Evolutionary conservation across 331 rosid genomes (phyloP).

Genomic region (Rosa hybrid): DNA sequence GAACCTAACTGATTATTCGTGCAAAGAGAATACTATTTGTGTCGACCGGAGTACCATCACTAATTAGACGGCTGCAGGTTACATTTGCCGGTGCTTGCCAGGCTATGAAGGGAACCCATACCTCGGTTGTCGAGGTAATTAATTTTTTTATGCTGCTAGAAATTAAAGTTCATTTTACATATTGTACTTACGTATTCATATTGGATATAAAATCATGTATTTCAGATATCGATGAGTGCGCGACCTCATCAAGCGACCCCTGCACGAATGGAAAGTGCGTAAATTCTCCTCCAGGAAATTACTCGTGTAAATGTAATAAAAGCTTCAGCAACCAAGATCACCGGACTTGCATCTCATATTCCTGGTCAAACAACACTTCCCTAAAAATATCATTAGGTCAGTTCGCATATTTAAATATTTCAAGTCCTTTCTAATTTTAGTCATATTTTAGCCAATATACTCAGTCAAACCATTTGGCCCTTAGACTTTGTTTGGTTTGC

Average conservation of each 20-base stretch:
- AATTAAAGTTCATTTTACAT: background rate
- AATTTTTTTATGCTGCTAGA: background rate
- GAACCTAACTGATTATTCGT: background rate
- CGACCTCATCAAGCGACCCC: background rate
- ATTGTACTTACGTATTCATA: background rate
- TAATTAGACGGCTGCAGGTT: background rate
- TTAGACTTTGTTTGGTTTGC: too few relatives aligned
- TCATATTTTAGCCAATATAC: too few relatives aligned
- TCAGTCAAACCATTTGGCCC: background rate
- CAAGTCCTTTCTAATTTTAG: too few relatives aligned
- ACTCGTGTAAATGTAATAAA: background rate
- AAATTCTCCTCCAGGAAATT: background rate
- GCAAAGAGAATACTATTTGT: background rate
- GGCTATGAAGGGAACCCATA: conserved; percentile 4
- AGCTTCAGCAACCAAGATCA: background rate
- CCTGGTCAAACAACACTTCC: background rate
- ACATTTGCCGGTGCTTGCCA: background rate
- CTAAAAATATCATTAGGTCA: background rate
- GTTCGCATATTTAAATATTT: background rate
- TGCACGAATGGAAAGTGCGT: background rate
- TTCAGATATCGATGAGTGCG: conserved; percentile 10
- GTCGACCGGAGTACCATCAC: background rate
- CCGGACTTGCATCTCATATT: background rate
- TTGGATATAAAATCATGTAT: background rate
- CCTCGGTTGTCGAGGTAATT: conserved; percentile 1